These are phyloP conservation scores for Poronia punctata DNA, from an alignment of 495 filamentous ascomycete species.

Conservation along the genomic window DNA sequence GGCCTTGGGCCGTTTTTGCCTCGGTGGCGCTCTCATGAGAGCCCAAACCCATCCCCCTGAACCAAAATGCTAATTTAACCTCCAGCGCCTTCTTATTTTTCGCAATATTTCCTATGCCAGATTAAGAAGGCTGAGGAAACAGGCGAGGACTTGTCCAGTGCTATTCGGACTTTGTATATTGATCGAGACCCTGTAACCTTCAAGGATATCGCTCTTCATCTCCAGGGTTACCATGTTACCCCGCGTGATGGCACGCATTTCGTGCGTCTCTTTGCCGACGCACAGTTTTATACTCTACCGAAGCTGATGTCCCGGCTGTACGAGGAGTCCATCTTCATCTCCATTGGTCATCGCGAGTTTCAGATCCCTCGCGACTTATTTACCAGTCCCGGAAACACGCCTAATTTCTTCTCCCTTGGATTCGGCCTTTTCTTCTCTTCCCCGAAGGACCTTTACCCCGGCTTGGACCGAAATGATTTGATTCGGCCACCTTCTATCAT, in stretches of 20 bases:
- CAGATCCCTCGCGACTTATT: slow-evolving; percentile 88
- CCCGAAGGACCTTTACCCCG: slow-evolving; percentile 76
- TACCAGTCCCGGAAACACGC: slow-evolving; percentile 72
- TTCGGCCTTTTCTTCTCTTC: slow-evolving; percentile 84
- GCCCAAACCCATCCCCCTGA: background rate
- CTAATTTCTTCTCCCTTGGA: slow-evolving; percentile 93
- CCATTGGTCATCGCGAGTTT: slow-evolving; percentile 78
- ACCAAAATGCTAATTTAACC: slow-evolving; percentile 10
- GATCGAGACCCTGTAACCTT: slow-evolving; percentile 92
- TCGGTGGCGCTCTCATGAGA: background rate
- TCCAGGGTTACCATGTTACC: slow-evolving; percentile 86
- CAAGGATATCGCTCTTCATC: slow-evolving; percentile 77
- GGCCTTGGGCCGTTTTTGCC: background rate
- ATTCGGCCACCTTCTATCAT: slow-evolving; percentile 83
- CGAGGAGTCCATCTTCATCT: slow-evolving; percentile 84
- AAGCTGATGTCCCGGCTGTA: slow-evolving; percentile 91
- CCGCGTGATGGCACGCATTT: slow-evolving; percentile 81
- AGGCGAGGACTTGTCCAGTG: slow-evolving; percentile 41
- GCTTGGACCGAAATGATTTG: slow-evolving; percentile 70
- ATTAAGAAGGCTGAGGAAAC: slow-evolving; percentile 53
- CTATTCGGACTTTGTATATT: slow-evolving; percentile 75
- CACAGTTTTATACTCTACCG: slow-evolving; percentile 92
- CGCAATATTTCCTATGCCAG: slow-evolving; percentile 86
- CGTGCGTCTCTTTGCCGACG: slow-evolving; percentile 88
- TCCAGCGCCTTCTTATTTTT: slow-evolving; percentile 95